Conservation (phyloP, 1,284 basidiomycete genomes). For the Butyriboletus appendiculatus region DNA sequence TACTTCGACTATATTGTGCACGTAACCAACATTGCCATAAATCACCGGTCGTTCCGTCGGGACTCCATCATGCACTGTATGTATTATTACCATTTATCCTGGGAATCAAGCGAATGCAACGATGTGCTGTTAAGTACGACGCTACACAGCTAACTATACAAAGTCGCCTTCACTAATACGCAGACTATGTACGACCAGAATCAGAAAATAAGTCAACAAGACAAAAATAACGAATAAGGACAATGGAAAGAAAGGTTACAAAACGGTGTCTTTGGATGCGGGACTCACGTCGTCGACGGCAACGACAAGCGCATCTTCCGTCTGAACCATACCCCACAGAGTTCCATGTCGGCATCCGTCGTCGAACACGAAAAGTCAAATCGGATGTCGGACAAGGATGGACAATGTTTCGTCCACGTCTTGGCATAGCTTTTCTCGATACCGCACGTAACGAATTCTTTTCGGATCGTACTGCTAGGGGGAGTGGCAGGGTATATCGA, state of each 20-base stretch:
- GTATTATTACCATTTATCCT: too few species aligned
- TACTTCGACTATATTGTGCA: too few species aligned
- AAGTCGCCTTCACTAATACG: not conserved
- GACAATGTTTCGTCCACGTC: slow-evolving; percentile 30
- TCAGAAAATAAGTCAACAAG: not conserved
- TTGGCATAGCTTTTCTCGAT: slow-evolving; percentile 28
- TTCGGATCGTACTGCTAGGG: slow-evolving; percentile 3
- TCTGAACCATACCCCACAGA: slow-evolving; percentile 35
- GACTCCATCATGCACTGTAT: too few species aligned
- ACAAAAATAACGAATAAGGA: not conserved
- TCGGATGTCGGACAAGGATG: slow-evolving; percentile 28
- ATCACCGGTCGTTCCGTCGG: too few species aligned
- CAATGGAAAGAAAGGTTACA: not conserved
- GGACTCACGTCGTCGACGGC: slow-evolving; percentile 1
- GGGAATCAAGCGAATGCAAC: too few species aligned
- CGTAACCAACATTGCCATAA: too few species aligned
- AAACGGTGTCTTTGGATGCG: too few species aligned
- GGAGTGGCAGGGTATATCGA: not conserved
- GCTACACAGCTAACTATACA: slow-evolving; percentile 13
- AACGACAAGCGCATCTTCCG: slow-evolving; percentile 16
- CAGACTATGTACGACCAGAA: not conserved
- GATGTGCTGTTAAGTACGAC: not conserved
- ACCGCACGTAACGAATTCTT: slow-evolving; percentile 31
- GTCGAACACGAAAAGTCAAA: slow-evolving; percentile 33
- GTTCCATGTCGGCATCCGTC: slow-evolving; percentile 27